Evolutionary conservation across 1,284 basidiomycete species (phyloP).

Genomic region (Boletus mariae): DNA sequence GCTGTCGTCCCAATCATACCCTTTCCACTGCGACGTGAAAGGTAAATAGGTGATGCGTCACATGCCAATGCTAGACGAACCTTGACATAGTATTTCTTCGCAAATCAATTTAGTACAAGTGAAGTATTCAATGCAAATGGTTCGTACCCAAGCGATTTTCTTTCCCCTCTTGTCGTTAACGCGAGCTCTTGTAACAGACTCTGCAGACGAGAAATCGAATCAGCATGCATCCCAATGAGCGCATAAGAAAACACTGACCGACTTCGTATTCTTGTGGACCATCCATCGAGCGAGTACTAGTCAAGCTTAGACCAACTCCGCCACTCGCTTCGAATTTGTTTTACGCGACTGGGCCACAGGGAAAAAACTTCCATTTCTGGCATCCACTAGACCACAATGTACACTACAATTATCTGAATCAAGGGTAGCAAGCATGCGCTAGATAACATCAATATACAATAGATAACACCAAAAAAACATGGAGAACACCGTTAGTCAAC

Average conservation of each 20-base stretch:
- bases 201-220: conserved; percentile 33
- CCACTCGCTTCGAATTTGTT: too few species aligned
- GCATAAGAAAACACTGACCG: conserved; percentile 42
- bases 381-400: not conserved
- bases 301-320: conserved; percentile 18
- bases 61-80: conserved; percentile 36
- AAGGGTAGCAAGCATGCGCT: conserved; percentile 4
- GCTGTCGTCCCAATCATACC: conserved; percentile 55
- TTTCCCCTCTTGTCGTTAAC: conserved; percentile 43
- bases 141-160: conserved; percentile 42
- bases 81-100: conserved; percentile 61
- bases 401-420: conserved; percentile 7
- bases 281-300: conserved; percentile 24
- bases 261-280: conserved; percentile 57
- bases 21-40: conserved; percentile 56
- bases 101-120: conserved; percentile 19
- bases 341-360: conserved; percentile 1
- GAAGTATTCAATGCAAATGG: not conserved
- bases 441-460: not conserved
- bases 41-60: conserved; percentile 3
- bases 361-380: conserved; percentile 21
- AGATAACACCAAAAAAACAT: conserved; percentile 5
- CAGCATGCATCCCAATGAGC: not conserved
- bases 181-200: conserved; percentile 50
- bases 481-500: conserved; percentile 8